A percentile compares a stretch with the other conserved stretches of the same genome.
Conservation (phyloP, 345 rosid species). For the Populus deltoides region DNA sequence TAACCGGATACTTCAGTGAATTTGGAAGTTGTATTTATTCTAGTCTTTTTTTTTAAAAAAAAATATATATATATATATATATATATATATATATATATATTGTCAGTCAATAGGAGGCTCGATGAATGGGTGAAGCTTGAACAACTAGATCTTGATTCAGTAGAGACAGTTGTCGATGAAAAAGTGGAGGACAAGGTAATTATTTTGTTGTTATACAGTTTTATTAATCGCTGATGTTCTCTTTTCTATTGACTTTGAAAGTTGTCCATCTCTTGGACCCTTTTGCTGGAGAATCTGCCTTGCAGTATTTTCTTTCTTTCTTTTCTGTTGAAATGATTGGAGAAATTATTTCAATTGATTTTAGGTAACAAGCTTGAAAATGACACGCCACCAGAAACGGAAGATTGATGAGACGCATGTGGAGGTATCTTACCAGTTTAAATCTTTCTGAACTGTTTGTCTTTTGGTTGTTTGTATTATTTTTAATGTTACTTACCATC, state of each 20-base stretch:
- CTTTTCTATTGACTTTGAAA: neutral
- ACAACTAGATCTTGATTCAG: conserved; percentile 85
- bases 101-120: conserved; percentile 87
- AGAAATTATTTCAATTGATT: neutral
- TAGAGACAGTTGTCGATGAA: conserved; percentile 88
- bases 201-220: neutral
- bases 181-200: conserved; percentile 95
- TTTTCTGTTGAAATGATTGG: conserved; percentile 3
- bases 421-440: conserved; percentile 45
- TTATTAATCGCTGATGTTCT: neutral
- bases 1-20: neutral
- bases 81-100: too few relatives aligned
- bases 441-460: neutral
- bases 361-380: conserved; percentile 90
- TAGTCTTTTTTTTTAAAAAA: neutral
- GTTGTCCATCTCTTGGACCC: neutral
- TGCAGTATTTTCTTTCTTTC: neutral
- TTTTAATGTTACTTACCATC: neutral
- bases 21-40: neutral
- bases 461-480: neutral
- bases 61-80: too few relatives aligned
- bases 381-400: conserved; percentile 97
- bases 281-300: conserved; percentile 2
- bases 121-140: conserved; percentile 98
- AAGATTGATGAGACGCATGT: conserved; percentile 98